Base-by-base conservation (phyloP, 805 yeast species). In the Lipomyces kockii region DNA sequence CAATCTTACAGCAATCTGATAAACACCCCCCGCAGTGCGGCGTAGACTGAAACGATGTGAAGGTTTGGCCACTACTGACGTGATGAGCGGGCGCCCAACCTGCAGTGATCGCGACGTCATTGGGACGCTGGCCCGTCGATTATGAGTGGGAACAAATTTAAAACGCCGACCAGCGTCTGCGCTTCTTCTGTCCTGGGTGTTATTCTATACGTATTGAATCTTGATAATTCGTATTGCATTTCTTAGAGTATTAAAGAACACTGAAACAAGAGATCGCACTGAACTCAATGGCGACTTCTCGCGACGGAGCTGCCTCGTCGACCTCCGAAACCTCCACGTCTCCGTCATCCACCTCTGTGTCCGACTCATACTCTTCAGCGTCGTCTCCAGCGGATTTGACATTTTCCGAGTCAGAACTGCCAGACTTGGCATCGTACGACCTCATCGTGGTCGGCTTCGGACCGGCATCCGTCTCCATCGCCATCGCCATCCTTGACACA, bases 361-460 rank as follows among this genome's bases (percentile, higher is more conserved):
- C 22, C 20, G 49, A 43, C 49, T 43, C 22, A 43, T 43, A 11
- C 20, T 43, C 49, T n/a, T 43, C 49, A 43, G 22, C 22, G 9
- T 43, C 49, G 22, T 43, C 49, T n/a, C 49, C 49, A 43, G 8
- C 11, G 49, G 22, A 6, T 2, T n/a, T 43, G 22, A 43, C 49
- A 43, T n/a, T 25, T 17, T n/a, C 49, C 22, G 49, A 43, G 49
- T 7, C 22, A n/a, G 49, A 43, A n/a, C 22, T 43, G 1, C 11
- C 20, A 43, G 49, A 5, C 49, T 17, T 8, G 22, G 9, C 49
- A n/a, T 25, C 49, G 55, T 68, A 64, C 53, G 71, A 69, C 27
- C 49, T 68, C 25, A 64, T 69, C 49, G 62, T 69, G 37, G 61
- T 74, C 34, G 76, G 76, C 12, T 74, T 74, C 57, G 76, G 76